Percentiles rank a stretch among this genome's conserved stretches.
These are phyloP conservation scores for Cryptosporidium tyzzeri DNA, from an alignment of 169 alveolate species.

Conservation along the genomic window DNA sequence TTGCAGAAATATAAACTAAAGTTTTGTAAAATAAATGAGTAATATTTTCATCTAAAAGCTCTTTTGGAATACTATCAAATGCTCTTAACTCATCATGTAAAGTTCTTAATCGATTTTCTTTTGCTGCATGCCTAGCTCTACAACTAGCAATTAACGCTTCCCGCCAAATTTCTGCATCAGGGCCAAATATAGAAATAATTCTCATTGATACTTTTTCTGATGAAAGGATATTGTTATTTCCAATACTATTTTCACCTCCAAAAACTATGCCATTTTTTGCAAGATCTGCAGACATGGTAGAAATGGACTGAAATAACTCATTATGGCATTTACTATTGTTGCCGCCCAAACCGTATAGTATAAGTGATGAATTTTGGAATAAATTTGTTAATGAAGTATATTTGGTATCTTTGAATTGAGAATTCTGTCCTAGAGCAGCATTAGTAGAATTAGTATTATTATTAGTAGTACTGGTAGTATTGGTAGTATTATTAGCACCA, in stretches of 20 bases:
- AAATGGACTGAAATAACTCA: background rate
- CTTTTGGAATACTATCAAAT: constrained; percentile 56
- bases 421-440: background rate
- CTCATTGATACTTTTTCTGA: constrained; percentile 37
- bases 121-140: constrained; percentile 69
- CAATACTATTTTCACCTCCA: background rate
- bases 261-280: background rate
- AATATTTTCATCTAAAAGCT: constrained; percentile 45
- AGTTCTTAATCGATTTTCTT: constrained; percentile 43
- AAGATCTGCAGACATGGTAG: background rate
- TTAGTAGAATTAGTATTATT: too few relatives aligned
- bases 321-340: background rate
- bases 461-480: too few relatives aligned
- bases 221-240: background rate
- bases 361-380: background rate
- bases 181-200: constrained; percentile 53
- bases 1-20: constrained; percentile 6
- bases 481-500: background rate
- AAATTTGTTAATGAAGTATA: background rate
- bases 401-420: background rate
- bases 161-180: constrained; percentile 75
- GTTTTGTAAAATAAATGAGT: constrained; percentile 37
- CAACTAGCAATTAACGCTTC: constrained; percentile 69
- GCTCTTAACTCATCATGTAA: constrained; percentile 64
- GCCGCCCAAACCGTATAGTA: background rate